phyloP scores from a whole-genome alignment of 371 early-diverging fungal species.

The Sporodiniella umbellata region DNA sequence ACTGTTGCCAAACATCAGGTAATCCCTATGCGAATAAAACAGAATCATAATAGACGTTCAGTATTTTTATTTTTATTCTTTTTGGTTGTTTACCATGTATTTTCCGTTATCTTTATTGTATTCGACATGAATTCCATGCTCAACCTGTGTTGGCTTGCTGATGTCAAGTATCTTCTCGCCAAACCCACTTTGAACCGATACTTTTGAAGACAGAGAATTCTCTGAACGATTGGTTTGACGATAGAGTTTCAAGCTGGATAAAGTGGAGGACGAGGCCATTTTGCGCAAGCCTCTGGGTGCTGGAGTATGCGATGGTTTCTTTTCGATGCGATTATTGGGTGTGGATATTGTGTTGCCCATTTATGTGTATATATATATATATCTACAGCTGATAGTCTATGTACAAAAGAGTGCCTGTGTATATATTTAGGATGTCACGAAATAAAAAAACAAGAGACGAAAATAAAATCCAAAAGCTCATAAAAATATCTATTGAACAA shows the following conservation, averaged over 20 bases:
- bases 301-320: slow-evolving; percentile 22
- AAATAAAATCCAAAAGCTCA: slow-evolving; percentile 1
- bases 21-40: slow-evolving; percentile 37
- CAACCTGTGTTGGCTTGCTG: slow-evolving; percentile 61
- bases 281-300: slow-evolving; percentile 31
- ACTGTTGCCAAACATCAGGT: slow-evolving; percentile 64
- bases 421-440: neutral
- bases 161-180: slow-evolving; percentile 57
- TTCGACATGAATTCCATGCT: slow-evolving; percentile 69
- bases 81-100: slow-evolving; percentile 46
- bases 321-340: slow-evolving; percentile 23
- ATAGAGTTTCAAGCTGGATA: slow-evolving; percentile 39
- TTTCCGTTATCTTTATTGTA: slow-evolving; percentile 57
- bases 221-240: slow-evolving; percentile 36
- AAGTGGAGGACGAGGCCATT: slow-evolving; percentile 39
- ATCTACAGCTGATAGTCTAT: neutral
- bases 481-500: neutral
- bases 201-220: slow-evolving; percentile 38
- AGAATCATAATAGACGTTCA: neutral
- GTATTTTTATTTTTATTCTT: neutral
- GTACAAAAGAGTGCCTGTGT: neutral
- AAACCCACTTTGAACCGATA: slow-evolving; percentile 31
- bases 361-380: neutral
- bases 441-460: neutral
- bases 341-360: slow-evolving; percentile 32